phyloP scores from a whole-genome alignment of 371 early-diverging fungal genomes.

The Nematocida sp. region DNA sequence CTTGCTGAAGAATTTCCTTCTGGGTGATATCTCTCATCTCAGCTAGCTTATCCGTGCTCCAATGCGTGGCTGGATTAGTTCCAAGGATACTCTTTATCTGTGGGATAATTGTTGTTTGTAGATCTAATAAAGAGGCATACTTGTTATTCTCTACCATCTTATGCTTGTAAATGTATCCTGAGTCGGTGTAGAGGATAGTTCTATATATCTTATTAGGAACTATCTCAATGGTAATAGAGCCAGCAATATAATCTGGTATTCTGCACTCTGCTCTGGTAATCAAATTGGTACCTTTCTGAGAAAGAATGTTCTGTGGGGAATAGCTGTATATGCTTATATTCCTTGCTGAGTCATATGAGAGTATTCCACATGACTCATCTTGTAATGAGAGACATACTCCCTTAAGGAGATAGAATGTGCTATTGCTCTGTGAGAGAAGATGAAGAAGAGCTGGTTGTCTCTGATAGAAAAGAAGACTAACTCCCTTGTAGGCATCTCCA shows the following conservation, averaged over 20 bases:
- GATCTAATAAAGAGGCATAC: slow-evolving; percentile 27
- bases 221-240: neutral
- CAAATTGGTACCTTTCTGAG: slow-evolving; percentile 54
- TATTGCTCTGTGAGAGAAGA: slow-evolving; percentile 65
- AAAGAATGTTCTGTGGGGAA: slow-evolving; percentile 57
- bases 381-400: slow-evolving; percentile 7
- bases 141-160: slow-evolving; percentile 18
- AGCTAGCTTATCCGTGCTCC: slow-evolving; percentile 26
- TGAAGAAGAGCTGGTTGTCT: slow-evolving; percentile 80
- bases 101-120: slow-evolving; percentile 10
- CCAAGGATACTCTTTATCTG: neutral
- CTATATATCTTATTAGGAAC: neutral
- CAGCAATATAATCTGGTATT: slow-evolving; percentile 23
- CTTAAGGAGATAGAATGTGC: neutral
- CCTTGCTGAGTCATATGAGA: slow-evolving; percentile 24
- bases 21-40: slow-evolving; percentile 46
- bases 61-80: slow-evolving; percentile 32
- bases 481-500: slow-evolving; percentile 80
- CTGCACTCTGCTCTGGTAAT: slow-evolving; percentile 54
- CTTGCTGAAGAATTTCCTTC: slow-evolving; percentile 29
- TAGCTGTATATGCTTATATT: slow-evolving; percentile 55
- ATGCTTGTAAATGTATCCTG: slow-evolving; percentile 47
- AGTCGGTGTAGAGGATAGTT: slow-evolving; percentile 15
- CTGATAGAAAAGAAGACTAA: slow-evolving; percentile 87
- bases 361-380: slow-evolving; percentile 1